Evolutionary conservation across 2,329 filamentous ascomycete species (phyloP).

Genomic region (Phialophora expanda): DNA sequence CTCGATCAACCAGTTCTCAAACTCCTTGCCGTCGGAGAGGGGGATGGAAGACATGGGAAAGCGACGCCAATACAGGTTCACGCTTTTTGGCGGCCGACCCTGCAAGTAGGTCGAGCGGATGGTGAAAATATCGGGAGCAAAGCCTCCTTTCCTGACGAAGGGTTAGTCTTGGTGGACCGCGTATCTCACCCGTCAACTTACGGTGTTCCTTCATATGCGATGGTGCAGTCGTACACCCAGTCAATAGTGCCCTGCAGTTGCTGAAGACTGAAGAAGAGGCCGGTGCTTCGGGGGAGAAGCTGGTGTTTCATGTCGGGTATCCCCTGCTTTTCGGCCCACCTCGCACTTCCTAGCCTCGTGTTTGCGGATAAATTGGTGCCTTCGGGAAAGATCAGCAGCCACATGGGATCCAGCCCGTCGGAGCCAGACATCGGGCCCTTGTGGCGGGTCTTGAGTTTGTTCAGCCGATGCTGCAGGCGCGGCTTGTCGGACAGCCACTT

Average conservation of each 20-base stretch:
- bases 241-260: slow-evolving; percentile 64
- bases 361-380: slow-evolving; percentile 66
- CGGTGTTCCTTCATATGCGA: slow-evolving; percentile 93
- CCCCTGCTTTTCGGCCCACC: slow-evolving; percentile 63
- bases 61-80: slow-evolving; percentile 95
- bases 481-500: slow-evolving; percentile 68
- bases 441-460: slow-evolving; percentile 58
- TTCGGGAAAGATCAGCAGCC: slow-evolving; percentile 69
- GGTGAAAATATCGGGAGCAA: slow-evolving; percentile 89
- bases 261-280: slow-evolving; percentile 65
- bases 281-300: slow-evolving; percentile 66
- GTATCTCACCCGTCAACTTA: slow-evolving; percentile 58
- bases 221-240: slow-evolving; percentile 77
- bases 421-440: slow-evolving; percentile 56
- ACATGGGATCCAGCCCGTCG: slow-evolving; percentile 65
- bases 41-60: slow-evolving; percentile 83
- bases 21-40: slow-evolving; percentile 71
- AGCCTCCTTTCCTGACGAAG: slow-evolving; percentile 69
- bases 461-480: slow-evolving; percentile 62
- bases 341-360: slow-evolving; percentile 61
- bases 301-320: slow-evolving; percentile 64
- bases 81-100: slow-evolving; percentile 86
- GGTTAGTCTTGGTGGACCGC: slow-evolving; percentile 22
- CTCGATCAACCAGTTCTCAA: slow-evolving; percentile 82
- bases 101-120: slow-evolving; percentile 85